Conservation (phyloP, 2,329 filamentous ascomycete genomes). For the Dendryphion nanum region DNA sequence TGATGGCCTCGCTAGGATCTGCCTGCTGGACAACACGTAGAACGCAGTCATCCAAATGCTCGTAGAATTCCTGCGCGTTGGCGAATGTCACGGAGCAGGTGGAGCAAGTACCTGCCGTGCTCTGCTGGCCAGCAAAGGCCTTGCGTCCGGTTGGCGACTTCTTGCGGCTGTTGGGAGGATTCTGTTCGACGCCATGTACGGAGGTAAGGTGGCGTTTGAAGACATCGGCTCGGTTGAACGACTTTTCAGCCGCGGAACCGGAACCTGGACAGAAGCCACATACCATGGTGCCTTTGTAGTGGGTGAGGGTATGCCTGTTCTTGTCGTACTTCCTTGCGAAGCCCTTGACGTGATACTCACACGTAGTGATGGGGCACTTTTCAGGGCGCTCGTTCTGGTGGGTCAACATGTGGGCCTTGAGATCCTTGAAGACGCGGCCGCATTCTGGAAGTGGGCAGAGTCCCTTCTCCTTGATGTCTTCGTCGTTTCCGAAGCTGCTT, state of each 20-base stretch:
- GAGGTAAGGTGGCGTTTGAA: conserved; percentile 93
- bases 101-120: conserved; percentile 80
- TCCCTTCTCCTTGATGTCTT: conserved; percentile 61
- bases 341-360: conserved; percentile 88
- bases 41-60: conserved; percentile 78
- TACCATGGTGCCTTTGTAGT: conserved; percentile 97
- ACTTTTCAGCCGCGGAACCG: conserved; percentile 86
- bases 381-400: conserved; percentile 88
- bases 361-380: conserved; percentile 89
- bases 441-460: conserved; percentile 82
- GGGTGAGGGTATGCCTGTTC: conserved; percentile 88
- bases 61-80: conserved; percentile 94
- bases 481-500: conserved; percentile 39
- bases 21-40: conserved; percentile 57
- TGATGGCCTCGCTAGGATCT: conserved; percentile 44
- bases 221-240: conserved; percentile 91
- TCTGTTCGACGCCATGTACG: conserved; percentile 90
- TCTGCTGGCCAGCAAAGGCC: conserved; percentile 68
- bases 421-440: conserved; percentile 82
- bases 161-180: conserved; percentile 86
- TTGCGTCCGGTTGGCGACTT: conserved; percentile 62
- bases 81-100: conserved; percentile 84
- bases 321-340: conserved; percentile 97
- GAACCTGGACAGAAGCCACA: conserved; percentile 92
- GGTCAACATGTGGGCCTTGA: conserved; percentile 92